Conservation (phyloP, 768 basidiomycete species). For the Scleroderma citrinum region DNA sequence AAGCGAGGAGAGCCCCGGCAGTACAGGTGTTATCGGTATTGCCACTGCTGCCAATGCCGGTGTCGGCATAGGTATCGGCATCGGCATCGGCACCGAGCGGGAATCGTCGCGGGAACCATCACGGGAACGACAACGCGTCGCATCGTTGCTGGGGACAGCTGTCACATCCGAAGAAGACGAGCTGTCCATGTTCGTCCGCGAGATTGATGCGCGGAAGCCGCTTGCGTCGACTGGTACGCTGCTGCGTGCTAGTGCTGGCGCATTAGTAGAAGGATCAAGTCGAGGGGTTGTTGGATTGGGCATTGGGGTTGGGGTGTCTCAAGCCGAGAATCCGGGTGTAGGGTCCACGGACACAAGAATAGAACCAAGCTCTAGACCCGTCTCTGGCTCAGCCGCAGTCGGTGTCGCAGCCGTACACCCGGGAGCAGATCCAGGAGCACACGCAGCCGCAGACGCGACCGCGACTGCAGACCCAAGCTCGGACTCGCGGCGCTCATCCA, state of each 20-base stretch:
- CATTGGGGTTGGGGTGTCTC: too few species aligned
- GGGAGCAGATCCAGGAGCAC: too few species aligned
- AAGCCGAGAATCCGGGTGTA: too few species aligned
- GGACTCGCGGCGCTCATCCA: slow-evolving; percentile 11
- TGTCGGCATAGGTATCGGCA: neutral
- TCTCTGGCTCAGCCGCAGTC: too few species aligned
- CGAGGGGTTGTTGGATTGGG: neutral
- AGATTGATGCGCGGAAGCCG: slow-evolving; percentile 68
- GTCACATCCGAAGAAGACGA: slow-evolving; percentile 64
- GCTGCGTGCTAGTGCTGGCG: too few species aligned
- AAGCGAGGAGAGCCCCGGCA: slow-evolving; percentile 29
- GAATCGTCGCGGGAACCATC: neutral
- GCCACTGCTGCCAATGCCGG: slow-evolving; percentile 19
- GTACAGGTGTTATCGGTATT: slow-evolving; percentile 17
- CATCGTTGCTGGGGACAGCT: slow-evolving; percentile 40
- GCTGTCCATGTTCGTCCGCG: slow-evolving; percentile 70
- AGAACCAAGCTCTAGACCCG: too few species aligned
- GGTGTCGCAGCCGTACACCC: too few species aligned
- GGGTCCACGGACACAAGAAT: too few species aligned
- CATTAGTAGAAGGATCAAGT: neutral
- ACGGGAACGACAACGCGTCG: slow-evolving; percentile 19
- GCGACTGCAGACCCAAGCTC: neutral
- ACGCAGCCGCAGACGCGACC: too few species aligned
- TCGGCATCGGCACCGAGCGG: neutral
- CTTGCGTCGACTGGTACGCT: slow-evolving; percentile 29